Evolutionary conservation across 805 yeast species (phyloP).

Genomic region (Tetrapisispora iriomotensis): DNA sequence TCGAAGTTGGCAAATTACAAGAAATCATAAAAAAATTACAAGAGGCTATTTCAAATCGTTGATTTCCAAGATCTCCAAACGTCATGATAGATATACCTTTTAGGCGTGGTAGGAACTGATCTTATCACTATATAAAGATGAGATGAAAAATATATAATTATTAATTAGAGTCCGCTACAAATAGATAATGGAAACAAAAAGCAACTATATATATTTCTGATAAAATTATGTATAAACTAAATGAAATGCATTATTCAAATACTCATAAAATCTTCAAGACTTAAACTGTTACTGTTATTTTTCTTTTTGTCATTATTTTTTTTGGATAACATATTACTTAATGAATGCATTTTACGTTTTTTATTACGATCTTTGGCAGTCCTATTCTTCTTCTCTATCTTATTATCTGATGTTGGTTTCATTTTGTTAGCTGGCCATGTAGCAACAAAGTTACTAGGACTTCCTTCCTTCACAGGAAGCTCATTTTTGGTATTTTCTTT

Average conservation of each 20-base stretch:
- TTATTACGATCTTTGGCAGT: conserved; percentile 34
- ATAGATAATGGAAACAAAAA: no score
- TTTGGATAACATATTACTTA: conserved; percentile 33
- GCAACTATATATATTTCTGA: background rate
- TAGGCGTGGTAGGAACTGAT: no score
- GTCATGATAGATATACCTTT: no score
- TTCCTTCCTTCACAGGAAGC: background rate
- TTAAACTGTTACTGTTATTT: conserved; percentile 30
- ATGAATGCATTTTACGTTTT: conserved; percentile 38
- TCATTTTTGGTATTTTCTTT: background rate
- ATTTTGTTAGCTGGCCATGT: conserved; percentile 16
- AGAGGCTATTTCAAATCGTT: conserved; percentile 3
- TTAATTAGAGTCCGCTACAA: no score
- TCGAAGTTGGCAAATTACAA: conserved; percentile 3
- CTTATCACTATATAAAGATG: no score
- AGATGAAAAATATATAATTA: no score
- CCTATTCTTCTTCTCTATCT: conserved; percentile 6
- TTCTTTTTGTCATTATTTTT: conserved; percentile 33
- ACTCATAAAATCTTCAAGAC: conserved; percentile 43
- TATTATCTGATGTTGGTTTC: conserved; percentile 1
- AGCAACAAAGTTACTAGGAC: conserved; percentile 14
- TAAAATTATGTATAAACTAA: no score
- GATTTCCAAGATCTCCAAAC: background rate
- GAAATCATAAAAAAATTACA: conserved; percentile 2
- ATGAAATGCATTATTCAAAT: conserved; percentile 4